Evolutionary conservation across 345 rosid species (phyloP).

Genomic region (Laguncularia racemosa): DNA sequence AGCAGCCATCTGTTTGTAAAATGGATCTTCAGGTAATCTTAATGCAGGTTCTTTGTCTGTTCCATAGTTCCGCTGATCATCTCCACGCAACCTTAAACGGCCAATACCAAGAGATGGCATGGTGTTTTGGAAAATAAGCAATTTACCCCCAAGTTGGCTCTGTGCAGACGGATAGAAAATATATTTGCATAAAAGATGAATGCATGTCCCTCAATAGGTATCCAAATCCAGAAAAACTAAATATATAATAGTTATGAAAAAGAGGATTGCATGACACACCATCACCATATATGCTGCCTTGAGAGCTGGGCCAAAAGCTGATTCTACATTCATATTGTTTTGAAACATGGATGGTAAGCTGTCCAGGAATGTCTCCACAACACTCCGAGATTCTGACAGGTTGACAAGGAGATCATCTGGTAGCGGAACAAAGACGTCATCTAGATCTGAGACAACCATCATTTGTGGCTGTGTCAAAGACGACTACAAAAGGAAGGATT

Average conservation of each 20-base stretch:
- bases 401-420: constrained; percentile 99
- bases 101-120: constrained; percentile 97
- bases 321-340: constrained; percentile 81
- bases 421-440: constrained; percentile 83
- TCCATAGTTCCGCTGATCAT: constrained; percentile 91
- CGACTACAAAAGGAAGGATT: constrained; percentile 52
- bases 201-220: too few species aligned
- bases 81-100: constrained; percentile 89
- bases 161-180: constrained; percentile 15
- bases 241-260: constrained; percentile 6
- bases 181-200: not conserved
- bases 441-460: constrained; percentile 98
- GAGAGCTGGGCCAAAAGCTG: constrained; percentile 98
- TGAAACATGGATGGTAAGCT: constrained; percentile 93
- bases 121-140: constrained; percentile 85
- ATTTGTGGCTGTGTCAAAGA: constrained; percentile 96
- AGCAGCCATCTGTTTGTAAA: constrained; percentile 98
- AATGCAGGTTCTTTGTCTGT: constrained; percentile 84
- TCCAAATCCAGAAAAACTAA: not conserved
- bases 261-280: constrained; percentile 41
- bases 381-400: constrained; percentile 90
- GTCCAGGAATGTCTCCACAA: constrained; percentile 87
- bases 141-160: constrained; percentile 95
- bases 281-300: constrained; percentile 93
- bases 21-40: constrained; percentile 87